Evolutionary conservation across 2,329 filamentous ascomycete species (phyloP).

Genomic region (Claviceps pusilla): DNA sequence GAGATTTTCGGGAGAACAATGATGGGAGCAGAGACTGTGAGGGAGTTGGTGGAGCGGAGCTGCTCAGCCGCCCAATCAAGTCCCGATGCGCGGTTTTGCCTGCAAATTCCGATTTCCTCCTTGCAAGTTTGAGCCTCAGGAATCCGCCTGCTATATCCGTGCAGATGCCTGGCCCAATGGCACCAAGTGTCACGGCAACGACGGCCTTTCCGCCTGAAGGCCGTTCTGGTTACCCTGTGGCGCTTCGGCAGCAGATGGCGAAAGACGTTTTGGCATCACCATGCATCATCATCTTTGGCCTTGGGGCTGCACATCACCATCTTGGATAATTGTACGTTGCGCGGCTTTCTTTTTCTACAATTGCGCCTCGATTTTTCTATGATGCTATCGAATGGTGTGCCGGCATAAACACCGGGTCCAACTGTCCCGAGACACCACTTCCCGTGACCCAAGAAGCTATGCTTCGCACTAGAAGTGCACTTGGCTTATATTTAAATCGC

Average conservation of each 20-base stretch:
- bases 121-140: slow-evolving; percentile 8
- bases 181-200: background rate
- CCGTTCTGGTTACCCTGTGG: background rate
- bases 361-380: background rate
- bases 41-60: slow-evolving; percentile 24
- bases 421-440: too few species aligned
- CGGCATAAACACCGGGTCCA: background rate
- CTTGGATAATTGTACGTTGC: too few species aligned
- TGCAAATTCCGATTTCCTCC: slow-evolving; percentile 24
- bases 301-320: too few species aligned
- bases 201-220: background rate
- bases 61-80: slow-evolving; percentile 21
- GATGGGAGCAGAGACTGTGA: slow-evolving; percentile 28
- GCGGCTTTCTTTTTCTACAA: background rate
- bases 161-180: background rate
- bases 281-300: background rate
- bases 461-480: background rate
- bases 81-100: slow-evolving; percentile 23
- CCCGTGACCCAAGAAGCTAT: background rate
- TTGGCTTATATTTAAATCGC: background rate
- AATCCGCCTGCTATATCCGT: slow-evolving; percentile 1
- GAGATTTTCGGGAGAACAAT: slow-evolving; percentile 29
- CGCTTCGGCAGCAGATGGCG: background rate
- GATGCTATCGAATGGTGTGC: background rate
- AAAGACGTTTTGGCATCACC: background rate